Conservation (phyloP, 1,284 basidiomycete genomes). For the Mrakiaceae sp. region DNA sequence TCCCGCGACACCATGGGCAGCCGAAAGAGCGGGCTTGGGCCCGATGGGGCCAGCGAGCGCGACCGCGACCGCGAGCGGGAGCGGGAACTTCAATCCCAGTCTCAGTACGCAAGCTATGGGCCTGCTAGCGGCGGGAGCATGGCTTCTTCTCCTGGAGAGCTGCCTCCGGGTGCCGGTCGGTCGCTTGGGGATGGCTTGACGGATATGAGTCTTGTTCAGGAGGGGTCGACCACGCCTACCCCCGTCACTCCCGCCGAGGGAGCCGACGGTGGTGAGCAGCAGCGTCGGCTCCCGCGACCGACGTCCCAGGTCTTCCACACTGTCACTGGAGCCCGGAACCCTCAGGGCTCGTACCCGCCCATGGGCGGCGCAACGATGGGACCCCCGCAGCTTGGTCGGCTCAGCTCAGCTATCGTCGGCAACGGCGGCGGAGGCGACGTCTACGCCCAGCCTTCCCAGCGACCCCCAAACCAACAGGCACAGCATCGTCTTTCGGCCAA, state of each 20-base stretch:
- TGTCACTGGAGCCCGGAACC: neutral
- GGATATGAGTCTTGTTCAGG: constrained; percentile 1
- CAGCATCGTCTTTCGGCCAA: constrained; percentile 1
- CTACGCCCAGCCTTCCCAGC: neutral
- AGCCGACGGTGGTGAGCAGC: too few species aligned
- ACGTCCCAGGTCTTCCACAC: neutral
- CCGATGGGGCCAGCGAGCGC: neutral
- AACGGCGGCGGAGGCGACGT: too few species aligned
- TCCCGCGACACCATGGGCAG: constrained; percentile 12
- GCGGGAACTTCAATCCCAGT: too few species aligned
- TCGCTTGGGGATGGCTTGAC: neutral
- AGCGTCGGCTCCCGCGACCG: too few species aligned
- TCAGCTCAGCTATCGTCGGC: neutral
- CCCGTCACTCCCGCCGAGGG: too few species aligned
- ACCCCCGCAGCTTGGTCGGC: neutral
- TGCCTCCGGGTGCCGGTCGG: neutral
- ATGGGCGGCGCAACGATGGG: neutral
- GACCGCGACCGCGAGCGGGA: neutral
- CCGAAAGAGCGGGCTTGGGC: constrained; percentile 1
- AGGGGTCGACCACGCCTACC: neutral
- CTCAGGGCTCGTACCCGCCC: neutral
- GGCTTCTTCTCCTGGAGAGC: neutral
- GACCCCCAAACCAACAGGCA: neutral
- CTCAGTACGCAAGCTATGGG: neutral
- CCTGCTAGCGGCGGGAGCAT: neutral